A percentile compares a stretch with the other conserved stretches of the same genome.
Conservation (phyloP, 148 eudicot genomes). For the Amaranthus cruentus region DNA sequence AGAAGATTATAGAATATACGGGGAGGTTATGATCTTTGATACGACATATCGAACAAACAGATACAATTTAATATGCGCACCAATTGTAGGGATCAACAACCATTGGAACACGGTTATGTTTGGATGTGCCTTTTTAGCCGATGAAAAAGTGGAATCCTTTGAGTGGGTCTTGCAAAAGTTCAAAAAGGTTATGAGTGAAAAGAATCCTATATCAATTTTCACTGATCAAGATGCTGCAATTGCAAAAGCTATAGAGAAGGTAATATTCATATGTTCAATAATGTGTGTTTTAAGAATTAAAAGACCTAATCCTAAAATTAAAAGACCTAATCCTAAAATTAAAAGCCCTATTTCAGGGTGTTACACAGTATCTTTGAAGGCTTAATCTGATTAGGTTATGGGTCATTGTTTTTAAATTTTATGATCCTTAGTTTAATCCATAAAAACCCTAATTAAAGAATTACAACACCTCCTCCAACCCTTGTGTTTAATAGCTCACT, state of each 20-base stretch:
- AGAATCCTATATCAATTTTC: neutral
- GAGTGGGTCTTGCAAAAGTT: neutral
- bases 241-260: neutral
- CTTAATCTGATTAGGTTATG: no score
- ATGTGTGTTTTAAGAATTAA: neutral
- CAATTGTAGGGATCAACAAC: constrained; percentile 1
- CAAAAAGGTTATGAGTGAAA: neutral
- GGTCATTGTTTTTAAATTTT: no score
- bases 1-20: neutral
- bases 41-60: constrained; percentile 1
- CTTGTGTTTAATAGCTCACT: no score
- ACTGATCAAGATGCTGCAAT: neutral
- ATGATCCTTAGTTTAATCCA: no score
- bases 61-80: constrained; percentile 1
- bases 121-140: neutral
- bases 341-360: no score
- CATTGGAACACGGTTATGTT: neutral
- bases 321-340: neutral
- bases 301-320: neutral
- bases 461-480: no score
- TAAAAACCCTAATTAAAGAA: no score
- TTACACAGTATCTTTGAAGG: no score
- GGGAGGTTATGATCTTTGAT: constrained; percentile 1
- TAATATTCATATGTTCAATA: neutral
- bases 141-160: neutral